These are phyloP conservation scores for Monosporozyma unispora DNA, from an alignment of 805 yeast genomes.

Conservation along the genomic window DNA sequence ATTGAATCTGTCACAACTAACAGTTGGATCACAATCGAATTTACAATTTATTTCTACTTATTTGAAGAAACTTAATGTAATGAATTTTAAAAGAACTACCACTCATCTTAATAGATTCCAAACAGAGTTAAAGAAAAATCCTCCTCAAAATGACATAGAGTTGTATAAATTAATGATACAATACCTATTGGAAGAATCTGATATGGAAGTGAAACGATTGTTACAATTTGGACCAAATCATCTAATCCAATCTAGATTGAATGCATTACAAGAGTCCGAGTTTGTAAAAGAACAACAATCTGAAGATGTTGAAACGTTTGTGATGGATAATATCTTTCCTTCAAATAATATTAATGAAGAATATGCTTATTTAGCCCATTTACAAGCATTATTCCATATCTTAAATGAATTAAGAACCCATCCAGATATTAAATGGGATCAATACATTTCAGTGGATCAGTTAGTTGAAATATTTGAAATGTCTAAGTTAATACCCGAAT, in stretches of 20 bases:
- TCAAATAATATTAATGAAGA: conserved; percentile 1
- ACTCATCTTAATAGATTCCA: conserved; percentile 14
- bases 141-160: neutral
- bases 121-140: conserved; percentile 1
- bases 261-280: neutral
- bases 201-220: conserved; percentile 17
- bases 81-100: conserved; percentile 17
- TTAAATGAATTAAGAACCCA: conserved; percentile 13
- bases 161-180: conserved; percentile 12
- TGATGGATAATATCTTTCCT: conserved; percentile 8
- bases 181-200: conserved; percentile 18
- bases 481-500: conserved; percentile 32
- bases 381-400: conserved; percentile 12
- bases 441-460: conserved; percentile 25
- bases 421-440: conserved; percentile 5
- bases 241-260: conserved; percentile 5
- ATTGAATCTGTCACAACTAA: conserved; percentile 6
- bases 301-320: conserved; percentile 8
- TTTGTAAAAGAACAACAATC: neutral
- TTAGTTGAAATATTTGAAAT: conserved; percentile 33
- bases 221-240: conserved; percentile 10
- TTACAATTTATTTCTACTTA: conserved; percentile 13
- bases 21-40: neutral
- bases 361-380: neutral
- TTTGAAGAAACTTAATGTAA: conserved; percentile 16